Evolutionary conservation across 2,329 filamentous ascomycete genomes (phyloP).

Genomic region (Hymenoscyphus fructigenus): DNA sequence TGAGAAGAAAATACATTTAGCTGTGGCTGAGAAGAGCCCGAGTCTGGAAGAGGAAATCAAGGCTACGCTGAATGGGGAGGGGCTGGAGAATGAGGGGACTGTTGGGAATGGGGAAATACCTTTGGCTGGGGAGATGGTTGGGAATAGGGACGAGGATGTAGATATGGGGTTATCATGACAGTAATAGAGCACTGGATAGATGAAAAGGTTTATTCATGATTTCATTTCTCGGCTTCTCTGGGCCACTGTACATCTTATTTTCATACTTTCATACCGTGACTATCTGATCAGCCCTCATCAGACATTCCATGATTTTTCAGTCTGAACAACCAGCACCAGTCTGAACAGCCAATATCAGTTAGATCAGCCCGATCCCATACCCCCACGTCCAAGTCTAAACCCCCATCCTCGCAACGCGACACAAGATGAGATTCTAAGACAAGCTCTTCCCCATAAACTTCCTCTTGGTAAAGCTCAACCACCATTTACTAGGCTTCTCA

Average conservation of each 20-base stretch:
- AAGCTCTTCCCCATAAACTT: conserved; percentile 99
- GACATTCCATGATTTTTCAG: neutral
- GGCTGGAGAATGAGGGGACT: conserved; percentile 4
- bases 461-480: conserved; percentile 97
- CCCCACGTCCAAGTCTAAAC: neutral
- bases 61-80: conserved; percentile 9
- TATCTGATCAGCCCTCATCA: neutral
- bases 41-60: neutral
- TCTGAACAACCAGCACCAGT: neutral
- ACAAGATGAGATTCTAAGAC: conserved; percentile 39
- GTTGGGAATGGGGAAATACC: neutral
- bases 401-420: neutral
- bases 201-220: neutral
- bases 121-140: neutral
- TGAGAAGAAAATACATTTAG: neutral
- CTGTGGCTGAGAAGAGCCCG: no score
- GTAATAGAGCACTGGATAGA: neutral
- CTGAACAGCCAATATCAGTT: neutral
- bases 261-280: no score
- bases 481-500: conserved; percentile 80
- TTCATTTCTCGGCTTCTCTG: neutral
- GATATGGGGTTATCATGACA: neutral
- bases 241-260: no score
- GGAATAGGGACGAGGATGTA: neutral
- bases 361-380: neutral